Conservation (phyloP, 2,329 filamentous ascomycete species). For the Fusarium nanum region DNA sequence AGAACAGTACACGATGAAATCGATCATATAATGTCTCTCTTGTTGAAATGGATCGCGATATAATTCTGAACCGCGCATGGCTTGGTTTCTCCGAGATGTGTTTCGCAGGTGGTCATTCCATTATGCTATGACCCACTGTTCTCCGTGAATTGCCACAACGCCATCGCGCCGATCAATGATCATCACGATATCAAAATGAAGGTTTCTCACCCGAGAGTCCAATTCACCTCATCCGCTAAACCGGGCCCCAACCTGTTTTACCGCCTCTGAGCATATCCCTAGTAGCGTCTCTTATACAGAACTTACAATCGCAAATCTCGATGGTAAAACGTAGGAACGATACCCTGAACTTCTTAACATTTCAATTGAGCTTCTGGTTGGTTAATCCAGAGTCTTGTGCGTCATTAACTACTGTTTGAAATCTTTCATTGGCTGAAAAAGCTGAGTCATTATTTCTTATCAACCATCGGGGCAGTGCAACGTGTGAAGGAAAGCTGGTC, state of each 20-base stretch:
- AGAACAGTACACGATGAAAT: too few species aligned
- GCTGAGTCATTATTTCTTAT: constrained; percentile 9
- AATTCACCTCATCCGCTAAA: not conserved
- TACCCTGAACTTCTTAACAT: not conserved
- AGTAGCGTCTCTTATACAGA: not conserved
- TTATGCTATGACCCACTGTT: not conserved
- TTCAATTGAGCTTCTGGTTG: not conserved
- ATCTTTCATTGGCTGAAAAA: fast-evolving
- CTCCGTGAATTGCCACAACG: not conserved
- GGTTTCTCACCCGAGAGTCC: not conserved
- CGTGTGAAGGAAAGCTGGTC: not conserved
- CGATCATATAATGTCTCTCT: too few species aligned
- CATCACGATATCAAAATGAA: not conserved
- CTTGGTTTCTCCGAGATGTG: too few species aligned
- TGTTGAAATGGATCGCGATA: too few species aligned
- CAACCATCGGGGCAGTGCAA: not conserved
- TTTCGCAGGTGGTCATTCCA: not conserved
- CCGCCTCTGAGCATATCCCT: not conserved
- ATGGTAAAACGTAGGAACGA: not conserved
- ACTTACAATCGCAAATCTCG: not conserved
- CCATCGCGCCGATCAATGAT: not conserved
- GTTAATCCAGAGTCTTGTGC: not conserved
- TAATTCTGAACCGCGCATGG: too few species aligned
- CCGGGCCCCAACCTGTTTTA: not conserved
- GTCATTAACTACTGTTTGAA: not conserved